phyloP scores from a whole-genome alignment of 306 rosid genomes.

The Gleditsia sinensis region DNA sequence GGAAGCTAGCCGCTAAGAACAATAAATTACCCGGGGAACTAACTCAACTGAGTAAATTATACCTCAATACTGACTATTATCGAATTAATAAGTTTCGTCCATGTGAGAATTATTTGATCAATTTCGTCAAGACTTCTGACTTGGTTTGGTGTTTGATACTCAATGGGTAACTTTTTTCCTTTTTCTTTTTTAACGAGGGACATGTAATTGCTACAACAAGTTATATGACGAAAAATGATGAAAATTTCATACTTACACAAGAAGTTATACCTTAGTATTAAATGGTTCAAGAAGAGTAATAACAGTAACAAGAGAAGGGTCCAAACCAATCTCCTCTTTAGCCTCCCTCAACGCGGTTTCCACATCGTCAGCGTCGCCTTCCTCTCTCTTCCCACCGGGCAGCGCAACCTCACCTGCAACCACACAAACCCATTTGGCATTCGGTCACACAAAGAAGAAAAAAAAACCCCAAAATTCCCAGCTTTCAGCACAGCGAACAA shows the following conservation, averaged over 20 bases:
- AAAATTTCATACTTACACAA: background rate
- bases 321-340: slow-evolving; percentile 85
- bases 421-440: slow-evolving; percentile 12
- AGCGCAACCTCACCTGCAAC: slow-evolving; percentile 82
- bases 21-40: background rate
- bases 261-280: slow-evolving; percentile 47
- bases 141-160: too few relatives aligned
- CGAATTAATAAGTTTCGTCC: too few relatives aligned
- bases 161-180: too few relatives aligned
- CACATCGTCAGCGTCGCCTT: slow-evolving; percentile 66
- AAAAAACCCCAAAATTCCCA: background rate
- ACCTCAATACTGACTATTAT: background rate
- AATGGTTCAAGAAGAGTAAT: slow-evolving; percentile 62
- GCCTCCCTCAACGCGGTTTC: slow-evolving; percentile 87
- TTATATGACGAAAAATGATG: background rate
- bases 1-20: background rate
- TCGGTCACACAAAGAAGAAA: background rate
- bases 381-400: slow-evolving; percentile 86
- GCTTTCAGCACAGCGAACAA: background rate
- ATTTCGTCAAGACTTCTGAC: too few relatives aligned
- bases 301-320: slow-evolving; percentile 67
- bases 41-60: background rate
- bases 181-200: background rate
- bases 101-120: too few relatives aligned
- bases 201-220: background rate